Evolutionary conservation across 208 protist genomes (phyloP).

Genomic region (Naegleria gruberi): DNA sequence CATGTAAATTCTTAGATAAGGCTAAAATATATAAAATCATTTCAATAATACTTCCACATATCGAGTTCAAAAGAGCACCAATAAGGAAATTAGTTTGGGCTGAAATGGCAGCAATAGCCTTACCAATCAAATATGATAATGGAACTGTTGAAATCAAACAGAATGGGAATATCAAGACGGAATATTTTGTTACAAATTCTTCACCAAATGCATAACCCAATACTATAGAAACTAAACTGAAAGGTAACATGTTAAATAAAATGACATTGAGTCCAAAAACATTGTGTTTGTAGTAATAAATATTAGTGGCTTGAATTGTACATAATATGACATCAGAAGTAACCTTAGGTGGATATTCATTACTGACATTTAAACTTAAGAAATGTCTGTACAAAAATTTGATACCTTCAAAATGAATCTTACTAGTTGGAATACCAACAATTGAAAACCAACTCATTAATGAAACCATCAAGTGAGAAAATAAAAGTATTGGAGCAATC

Average conservation of each 20-base stretch:
- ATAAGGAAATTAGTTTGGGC: conserved; percentile 52
- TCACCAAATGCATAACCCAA: conserved; percentile 29
- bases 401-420: conserved; percentile 30
- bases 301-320: conserved; percentile 34
- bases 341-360: background rate
- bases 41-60: conserved; percentile 54
- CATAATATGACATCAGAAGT: background rate
- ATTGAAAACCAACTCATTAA: conserved; percentile 34
- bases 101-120: conserved; percentile 30
- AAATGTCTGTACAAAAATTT: conserved; percentile 8
- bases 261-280: conserved; percentile 45
- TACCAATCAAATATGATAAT: conserved; percentile 48
- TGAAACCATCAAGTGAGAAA: background rate
- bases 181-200: conserved; percentile 25
- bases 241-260: conserved; percentile 41
- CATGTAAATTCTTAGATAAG: background rate
- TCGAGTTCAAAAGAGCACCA: conserved; percentile 52
- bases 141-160: conserved; percentile 51
- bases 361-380: background rate
- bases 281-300: conserved; percentile 44
- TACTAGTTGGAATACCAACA: conserved; percentile 45
- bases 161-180: background rate
- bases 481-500: background rate
- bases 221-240: conserved; percentile 34
- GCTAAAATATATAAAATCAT: conserved; percentile 48